Percentiles rank a stretch among this genome's conserved stretches.
Evolutionary conservation across 352 stramenopile species (phyloP).

Genomic region (Phytophthora fragariaefolia): DNA sequence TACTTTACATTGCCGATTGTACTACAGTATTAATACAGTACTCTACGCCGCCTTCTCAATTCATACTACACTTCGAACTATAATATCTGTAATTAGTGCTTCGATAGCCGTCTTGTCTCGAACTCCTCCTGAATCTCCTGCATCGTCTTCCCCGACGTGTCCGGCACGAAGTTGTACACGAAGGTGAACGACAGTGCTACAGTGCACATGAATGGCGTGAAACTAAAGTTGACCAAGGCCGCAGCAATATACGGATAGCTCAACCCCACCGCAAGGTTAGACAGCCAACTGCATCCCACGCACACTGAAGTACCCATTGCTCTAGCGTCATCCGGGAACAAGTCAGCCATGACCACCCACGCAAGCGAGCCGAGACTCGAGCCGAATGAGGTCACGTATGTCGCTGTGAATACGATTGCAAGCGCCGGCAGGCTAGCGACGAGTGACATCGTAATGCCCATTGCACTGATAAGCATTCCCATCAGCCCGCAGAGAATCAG

Average conservation of each 20-base stretch:
- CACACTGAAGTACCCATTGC: slow-evolving; percentile 46
- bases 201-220: slow-evolving; percentile 21
- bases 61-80: not conserved
- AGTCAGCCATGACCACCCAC: slow-evolving; percentile 48
- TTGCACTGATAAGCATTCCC: slow-evolving; percentile 33
- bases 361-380: slow-evolving; percentile 55
- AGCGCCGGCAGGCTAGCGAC: slow-evolving; percentile 33
- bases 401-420: slow-evolving; percentile 50
- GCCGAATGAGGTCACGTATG: slow-evolving; percentile 46
- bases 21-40: not conserved
- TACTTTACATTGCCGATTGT: not conserved
- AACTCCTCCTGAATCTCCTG: slow-evolving; percentile 15
- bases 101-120: not conserved
- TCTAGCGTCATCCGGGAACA: slow-evolving; percentile 58
- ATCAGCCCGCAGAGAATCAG: slow-evolving; percentile 36
- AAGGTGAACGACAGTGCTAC: slow-evolving; percentile 15
- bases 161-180: slow-evolving; percentile 9
- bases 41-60: too few species aligned
- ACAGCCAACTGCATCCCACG: slow-evolving; percentile 50
- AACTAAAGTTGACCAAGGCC: slow-evolving; percentile 28
- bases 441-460: slow-evolving; percentile 56
- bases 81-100: not conserved
- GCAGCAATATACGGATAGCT: slow-evolving; percentile 55
- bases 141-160: slow-evolving; percentile 24
- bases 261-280: slow-evolving; percentile 55